Evolutionary conservation across 345 rosid species (phyloP).

Genomic region (Clarkia xantiana): DNA sequence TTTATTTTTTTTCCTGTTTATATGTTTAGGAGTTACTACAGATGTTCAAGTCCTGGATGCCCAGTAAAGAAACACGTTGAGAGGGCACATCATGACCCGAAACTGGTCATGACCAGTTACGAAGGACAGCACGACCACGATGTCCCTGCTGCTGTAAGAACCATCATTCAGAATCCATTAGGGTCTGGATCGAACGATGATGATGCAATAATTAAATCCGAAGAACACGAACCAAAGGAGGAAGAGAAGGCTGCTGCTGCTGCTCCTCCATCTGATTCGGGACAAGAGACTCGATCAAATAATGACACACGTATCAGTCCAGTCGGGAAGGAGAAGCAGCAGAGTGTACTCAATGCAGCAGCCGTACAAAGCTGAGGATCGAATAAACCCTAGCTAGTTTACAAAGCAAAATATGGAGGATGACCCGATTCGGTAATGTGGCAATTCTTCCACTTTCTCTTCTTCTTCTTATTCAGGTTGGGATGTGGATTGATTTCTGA

Average conservation of each 20-base stretch:
- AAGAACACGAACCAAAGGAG: slow-evolving; percentile 18
- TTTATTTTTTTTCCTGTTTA: too few relatives aligned
- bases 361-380: slow-evolving; percentile 38
- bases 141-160: slow-evolving; percentile 54
- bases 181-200: slow-evolving; percentile 22
- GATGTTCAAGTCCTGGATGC: slow-evolving; percentile 90
- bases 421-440: too few relatives aligned
- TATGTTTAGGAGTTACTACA: slow-evolving; percentile 71
- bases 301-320: slow-evolving; percentile 3
- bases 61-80: slow-evolving; percentile 64
- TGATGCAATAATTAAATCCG: slow-evolving; percentile 21
- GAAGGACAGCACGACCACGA: slow-evolving; percentile 85
- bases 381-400: too few relatives aligned
- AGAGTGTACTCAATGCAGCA: slow-evolving; percentile 32
- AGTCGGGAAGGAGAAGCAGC: slow-evolving; percentile 15
- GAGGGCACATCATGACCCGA: slow-evolving; percentile 15
- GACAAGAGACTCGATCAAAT: neutral
- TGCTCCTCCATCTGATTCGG: slow-evolving; percentile 6
- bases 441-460: too few relatives aligned
- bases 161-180: slow-evolving; percentile 36
- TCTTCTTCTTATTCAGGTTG: too few relatives aligned
- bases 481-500: too few relatives aligned
- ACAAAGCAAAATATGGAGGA: too few relatives aligned
- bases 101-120: slow-evolving; percentile 37
- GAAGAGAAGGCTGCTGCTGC: slow-evolving; percentile 6